Conservation (phyloP, 1,139 yeast species). For the Chernovozyma sophiae-reginae region DNA sequence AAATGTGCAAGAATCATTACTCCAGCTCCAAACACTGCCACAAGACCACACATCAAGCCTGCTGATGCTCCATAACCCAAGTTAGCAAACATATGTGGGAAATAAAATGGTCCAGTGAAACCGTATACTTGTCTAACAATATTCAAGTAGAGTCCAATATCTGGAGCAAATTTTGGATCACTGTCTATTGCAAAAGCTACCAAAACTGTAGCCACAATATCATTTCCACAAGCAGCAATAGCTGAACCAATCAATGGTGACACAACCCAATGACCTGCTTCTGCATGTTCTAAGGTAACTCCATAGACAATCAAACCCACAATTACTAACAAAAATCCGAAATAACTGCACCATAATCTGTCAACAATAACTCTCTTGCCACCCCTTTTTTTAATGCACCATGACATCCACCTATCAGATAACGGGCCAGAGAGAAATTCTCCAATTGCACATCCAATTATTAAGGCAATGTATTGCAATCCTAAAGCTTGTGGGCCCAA, state of each 20-base stretch:
- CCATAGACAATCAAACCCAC: constrained; percentile 23
- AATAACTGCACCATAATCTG: constrained; percentile 18
- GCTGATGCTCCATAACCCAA: constrained; percentile 13
- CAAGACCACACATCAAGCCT: constrained; percentile 6
- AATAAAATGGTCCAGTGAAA: constrained; percentile 23
- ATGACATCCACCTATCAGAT: constrained; percentile 23
- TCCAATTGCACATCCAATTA: constrained; percentile 21
- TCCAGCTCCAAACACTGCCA: constrained; percentile 10
- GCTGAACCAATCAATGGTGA: constrained; percentile 23
- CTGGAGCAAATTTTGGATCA: constrained; percentile 13
- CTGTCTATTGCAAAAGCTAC: constrained; percentile 18
- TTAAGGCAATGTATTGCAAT: constrained; percentile 19
- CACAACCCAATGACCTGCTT: constrained; percentile 18
- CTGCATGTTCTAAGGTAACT: constrained; percentile 16
- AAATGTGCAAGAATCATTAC: constrained; percentile 9
- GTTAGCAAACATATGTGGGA: constrained; percentile 20
- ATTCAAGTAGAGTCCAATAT: constrained; percentile 14
- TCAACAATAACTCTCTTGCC: constrained; percentile 16
- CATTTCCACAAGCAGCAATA: constrained; percentile 22
- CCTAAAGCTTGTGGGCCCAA: constrained; percentile 20
- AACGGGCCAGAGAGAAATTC: constrained; percentile 21
- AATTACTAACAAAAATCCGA: constrained; percentile 17
- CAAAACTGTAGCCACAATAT: constrained; percentile 19
- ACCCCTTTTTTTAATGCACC: constrained; percentile 8
- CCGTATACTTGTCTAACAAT: constrained; percentile 16